Conservation (phyloP, 2,329 filamentous ascomycete genomes). For the Neospermospora avenae region DNA sequence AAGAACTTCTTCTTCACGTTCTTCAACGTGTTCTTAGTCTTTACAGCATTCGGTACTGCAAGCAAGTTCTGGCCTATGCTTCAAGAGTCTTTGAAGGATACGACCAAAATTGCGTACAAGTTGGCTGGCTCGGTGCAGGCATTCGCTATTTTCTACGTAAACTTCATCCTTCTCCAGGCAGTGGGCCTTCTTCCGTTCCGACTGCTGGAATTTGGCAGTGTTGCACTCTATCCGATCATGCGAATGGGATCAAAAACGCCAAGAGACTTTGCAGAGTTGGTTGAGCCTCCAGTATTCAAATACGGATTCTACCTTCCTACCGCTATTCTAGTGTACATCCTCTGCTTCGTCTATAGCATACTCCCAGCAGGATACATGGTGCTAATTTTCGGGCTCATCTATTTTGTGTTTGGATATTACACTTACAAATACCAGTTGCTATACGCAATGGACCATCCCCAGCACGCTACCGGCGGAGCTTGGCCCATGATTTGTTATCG, state of each 20-base stretch:
- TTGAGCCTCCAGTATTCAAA: slow-evolving; percentile 81
- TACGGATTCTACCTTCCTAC: slow-evolving; percentile 96
- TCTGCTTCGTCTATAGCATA: slow-evolving; percentile 93
- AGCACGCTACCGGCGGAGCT: slow-evolving; percentile 87
- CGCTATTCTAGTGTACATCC: slow-evolving; percentile 87
- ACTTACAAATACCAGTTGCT: slow-evolving; percentile 96
- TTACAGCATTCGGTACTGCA: slow-evolving; percentile 81
- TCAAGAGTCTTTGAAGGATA: slow-evolving; percentile 72
- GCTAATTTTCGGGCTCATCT: slow-evolving; percentile 76
- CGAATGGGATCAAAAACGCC: slow-evolving; percentile 80
- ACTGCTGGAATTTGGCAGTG: slow-evolving; percentile 82
- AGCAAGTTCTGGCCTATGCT: slow-evolving; percentile 71
- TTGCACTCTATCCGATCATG: slow-evolving; percentile 78
- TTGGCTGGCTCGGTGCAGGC: slow-evolving; percentile 73
- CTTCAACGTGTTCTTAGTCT: slow-evolving; percentile 97
- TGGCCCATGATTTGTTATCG: slow-evolving; percentile 98
- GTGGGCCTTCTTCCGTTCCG: slow-evolving; percentile 92
- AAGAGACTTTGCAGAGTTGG: slow-evolving; percentile 79
- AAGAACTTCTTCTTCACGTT: slow-evolving; percentile 99
- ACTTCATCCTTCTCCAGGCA: slow-evolving; percentile 90
- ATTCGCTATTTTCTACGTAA: slow-evolving; percentile 82
- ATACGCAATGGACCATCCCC: slow-evolving; percentile 97
- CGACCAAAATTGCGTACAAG: slow-evolving; percentile 70
- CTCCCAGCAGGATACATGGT: slow-evolving; percentile 77
- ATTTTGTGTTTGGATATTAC: slow-evolving; percentile 80